Evolutionary conservation across 768 basidiomycete genomes (phyloP), one percentile per base, ranked within the genome.

Genomic region (Leucocoprinus sp.): DNA sequence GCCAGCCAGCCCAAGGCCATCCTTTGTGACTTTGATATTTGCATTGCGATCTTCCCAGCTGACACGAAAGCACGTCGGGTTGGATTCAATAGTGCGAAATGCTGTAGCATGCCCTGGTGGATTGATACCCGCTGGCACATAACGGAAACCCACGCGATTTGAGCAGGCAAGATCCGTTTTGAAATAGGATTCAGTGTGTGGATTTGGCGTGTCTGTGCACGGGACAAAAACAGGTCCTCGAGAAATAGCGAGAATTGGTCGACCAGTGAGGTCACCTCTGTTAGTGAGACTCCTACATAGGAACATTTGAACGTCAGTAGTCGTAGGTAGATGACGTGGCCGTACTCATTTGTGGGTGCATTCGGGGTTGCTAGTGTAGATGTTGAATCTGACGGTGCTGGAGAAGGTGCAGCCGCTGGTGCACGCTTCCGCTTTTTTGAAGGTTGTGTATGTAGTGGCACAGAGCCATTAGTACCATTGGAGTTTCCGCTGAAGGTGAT

Each of bases 1-100:
- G 5, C 93, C 90, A 1, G 77, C 69, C 43, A 93, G 64, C 1
- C 78, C 75, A 2, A 85, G 59, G 0, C 87, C 92, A 55, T 93
- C 88, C 45, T 78, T 80, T 0, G 85, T 80, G 52, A 90, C 80
- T 43, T 78, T 79, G 42, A 93, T 68, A 57, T 85, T 89, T 0
- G 83, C 70, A 54, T 82, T 88, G 18, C 93, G 78, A 62, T 96
- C 92, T 60, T 93, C 91, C 92, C 92, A 95, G 57, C 84, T 82
- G 49, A 91, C 76, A 39, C 90, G 75, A 59, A 72, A 83, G 4
- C 64, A 61, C 1, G 75, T 71, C 0, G 92, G 92, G 12, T 74
- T 72, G 55, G 78, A 82, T 64, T 92, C 88, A 55, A 92, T 90
- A 2, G 84, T 84, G 11, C 87, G 77, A 56, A 84, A 91, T 11